Percentiles rank a stretch among this genome's conserved stretches.
These are phyloP conservation scores for Aspergillus tubingensis DNA, from an alignment of 2,329 filamentous ascomycete genomes.

Conservation along the genomic window DNA sequence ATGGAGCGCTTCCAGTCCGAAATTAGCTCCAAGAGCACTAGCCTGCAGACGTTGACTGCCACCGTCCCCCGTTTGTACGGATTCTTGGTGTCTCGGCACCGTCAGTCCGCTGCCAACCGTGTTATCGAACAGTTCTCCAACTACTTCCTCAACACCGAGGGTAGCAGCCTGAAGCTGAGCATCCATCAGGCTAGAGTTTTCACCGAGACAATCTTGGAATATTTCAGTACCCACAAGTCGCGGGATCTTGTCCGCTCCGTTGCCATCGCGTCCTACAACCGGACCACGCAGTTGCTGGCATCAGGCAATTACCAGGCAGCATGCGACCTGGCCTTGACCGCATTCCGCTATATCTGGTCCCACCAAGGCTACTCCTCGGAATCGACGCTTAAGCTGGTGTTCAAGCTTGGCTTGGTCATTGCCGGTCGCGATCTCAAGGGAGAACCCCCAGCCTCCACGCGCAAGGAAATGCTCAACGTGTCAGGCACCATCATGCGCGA, in stretches of 20 bases:
- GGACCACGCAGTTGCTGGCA: slow-evolving; percentile 33
- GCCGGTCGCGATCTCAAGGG: slow-evolving; percentile 40
- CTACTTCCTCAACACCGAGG: slow-evolving; percentile 38
- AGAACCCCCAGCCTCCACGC: slow-evolving; percentile 33
- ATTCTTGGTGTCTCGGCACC: slow-evolving; percentile 32
- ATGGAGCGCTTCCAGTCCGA: slow-evolving; percentile 43
- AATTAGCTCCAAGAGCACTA: slow-evolving; percentile 40
- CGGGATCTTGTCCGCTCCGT: slow-evolving; percentile 40
- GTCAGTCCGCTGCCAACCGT: slow-evolving; percentile 20
- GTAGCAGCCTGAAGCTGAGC: slow-evolving; percentile 27
- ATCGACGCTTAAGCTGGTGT: slow-evolving; percentile 37
- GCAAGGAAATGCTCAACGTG: slow-evolving; percentile 43
- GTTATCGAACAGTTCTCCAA: slow-evolving; percentile 33
- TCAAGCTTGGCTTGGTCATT: slow-evolving; percentile 37
- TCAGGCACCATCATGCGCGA: slow-evolving; percentile 46
- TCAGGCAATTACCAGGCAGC: slow-evolving; percentile 32
- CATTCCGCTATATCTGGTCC: slow-evolving; percentile 38
- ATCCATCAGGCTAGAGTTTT: slow-evolving; percentile 32
- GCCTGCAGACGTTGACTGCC: slow-evolving; percentile 40
- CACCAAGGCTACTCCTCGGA: slow-evolving; percentile 33
- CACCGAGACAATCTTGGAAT: slow-evolving; percentile 32
- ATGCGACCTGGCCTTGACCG: slow-evolving; percentile 34
- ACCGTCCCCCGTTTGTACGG: slow-evolving; percentile 36
- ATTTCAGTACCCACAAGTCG: slow-evolving; percentile 38
- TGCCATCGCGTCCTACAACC: slow-evolving; percentile 36